Evolutionary conservation across 805 yeast species (phyloP).

Genomic region (Kregervanrija delftensis): DNA sequence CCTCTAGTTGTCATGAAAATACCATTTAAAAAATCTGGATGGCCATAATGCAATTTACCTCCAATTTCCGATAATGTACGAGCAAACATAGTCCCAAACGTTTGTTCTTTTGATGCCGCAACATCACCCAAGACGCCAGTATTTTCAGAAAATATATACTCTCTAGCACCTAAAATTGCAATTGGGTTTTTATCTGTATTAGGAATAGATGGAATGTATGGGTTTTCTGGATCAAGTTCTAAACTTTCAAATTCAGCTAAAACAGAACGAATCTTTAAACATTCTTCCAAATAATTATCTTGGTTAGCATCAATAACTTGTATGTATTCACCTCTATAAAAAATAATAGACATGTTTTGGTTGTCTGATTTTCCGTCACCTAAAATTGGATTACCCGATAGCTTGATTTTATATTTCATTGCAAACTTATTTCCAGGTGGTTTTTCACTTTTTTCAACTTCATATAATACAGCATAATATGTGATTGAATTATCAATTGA

Average conservation of each 20-base stretch:
- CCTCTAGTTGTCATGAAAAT: constrained; percentile 94
- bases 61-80: constrained; percentile 91
- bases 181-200: constrained; percentile 47
- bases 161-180: constrained; percentile 93
- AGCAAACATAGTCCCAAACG: constrained; percentile 93
- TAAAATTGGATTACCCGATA: constrained; percentile 89
- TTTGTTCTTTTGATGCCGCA: constrained; percentile 96
- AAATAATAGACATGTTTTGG: constrained; percentile 82
- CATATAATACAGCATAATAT: constrained; percentile 64
- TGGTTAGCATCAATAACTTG: constrained; percentile 96
- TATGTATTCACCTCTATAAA: constrained; percentile 88
- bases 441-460: constrained; percentile 45
- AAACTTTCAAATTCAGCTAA: constrained; percentile 74
- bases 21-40: constrained; percentile 90
- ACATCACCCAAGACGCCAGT: constrained; percentile 91
- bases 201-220: constrained; percentile 51
- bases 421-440: constrained; percentile 25
- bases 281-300: constrained; percentile 92
- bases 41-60: constrained; percentile 92
- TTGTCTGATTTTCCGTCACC: constrained; percentile 98
- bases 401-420: constrained; percentile 54
- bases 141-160: constrained; percentile 88
- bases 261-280: constrained; percentile 81
- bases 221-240: constrained; percentile 50
- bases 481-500: constrained; percentile 32